A percentile compares a stretch with the other conserved stretches of the same genome.
Conservation (phyloP, 23 red algal species). For the Gracilaria caudata region DNA sequence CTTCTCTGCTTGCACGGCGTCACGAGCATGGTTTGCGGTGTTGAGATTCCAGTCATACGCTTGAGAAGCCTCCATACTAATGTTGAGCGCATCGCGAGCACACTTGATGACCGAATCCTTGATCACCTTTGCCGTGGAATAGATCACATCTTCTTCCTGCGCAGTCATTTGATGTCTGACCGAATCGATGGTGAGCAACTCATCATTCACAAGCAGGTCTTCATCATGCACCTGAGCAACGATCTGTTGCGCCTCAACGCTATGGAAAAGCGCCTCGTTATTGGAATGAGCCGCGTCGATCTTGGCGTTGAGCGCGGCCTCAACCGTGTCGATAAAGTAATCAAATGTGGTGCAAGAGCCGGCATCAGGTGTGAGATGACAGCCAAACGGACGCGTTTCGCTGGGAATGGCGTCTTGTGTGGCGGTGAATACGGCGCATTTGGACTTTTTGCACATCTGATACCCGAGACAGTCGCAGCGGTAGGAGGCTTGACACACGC, state of each 20-base stretch:
- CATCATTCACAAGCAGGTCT: neutral
- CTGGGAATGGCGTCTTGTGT: slow-evolving; percentile 34
- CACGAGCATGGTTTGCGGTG: neutral
- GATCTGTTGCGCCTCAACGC: neutral
- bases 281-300: slow-evolving; percentile 3
- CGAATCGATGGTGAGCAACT: neutral
- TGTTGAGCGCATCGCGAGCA: neutral
- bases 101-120: neutral
- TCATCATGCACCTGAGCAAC: neutral
- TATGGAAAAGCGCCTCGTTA: neutral
- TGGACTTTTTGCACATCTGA: slow-evolving; percentile 40
- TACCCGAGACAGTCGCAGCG: slow-evolving; percentile 46
- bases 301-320: slow-evolving; percentile 28
- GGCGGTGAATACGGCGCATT: slow-evolving; percentile 14
- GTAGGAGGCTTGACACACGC: slow-evolving; percentile 38
- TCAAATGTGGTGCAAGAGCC: slow-evolving; percentile 18
- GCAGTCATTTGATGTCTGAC: neutral
- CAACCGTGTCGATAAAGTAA: slow-evolving; percentile 30
- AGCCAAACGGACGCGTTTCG: slow-evolving; percentile 23
- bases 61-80: neutral
- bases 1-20: neutral
- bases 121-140: neutral
- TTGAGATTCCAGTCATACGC: neutral
- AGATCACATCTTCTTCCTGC: neutral
- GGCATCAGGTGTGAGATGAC: slow-evolving; percentile 30